Evolutionary conservation across 306 rosid species (phyloP).

Genomic region (Fagus sylvatica): DNA sequence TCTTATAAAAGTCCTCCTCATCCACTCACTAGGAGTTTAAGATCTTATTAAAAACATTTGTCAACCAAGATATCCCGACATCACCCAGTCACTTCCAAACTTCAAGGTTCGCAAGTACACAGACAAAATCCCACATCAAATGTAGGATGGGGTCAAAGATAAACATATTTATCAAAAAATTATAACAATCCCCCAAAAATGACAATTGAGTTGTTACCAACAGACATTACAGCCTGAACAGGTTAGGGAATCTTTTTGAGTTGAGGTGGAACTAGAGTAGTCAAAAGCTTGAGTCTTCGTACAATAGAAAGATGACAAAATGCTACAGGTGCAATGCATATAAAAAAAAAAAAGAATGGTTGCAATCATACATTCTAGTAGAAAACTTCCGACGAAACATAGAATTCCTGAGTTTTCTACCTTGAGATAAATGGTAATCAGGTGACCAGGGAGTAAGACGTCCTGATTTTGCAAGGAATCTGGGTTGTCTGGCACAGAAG

Average conservation of each 20-base stretch:
- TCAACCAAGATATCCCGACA: too few relatives aligned
- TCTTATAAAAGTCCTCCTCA: too few relatives aligned
- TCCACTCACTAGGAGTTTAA: too few relatives aligned
- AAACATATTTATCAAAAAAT: background rate
- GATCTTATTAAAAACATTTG: too few relatives aligned
- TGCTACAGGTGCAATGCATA: background rate
- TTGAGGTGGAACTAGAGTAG: background rate
- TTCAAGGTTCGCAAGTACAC: background rate
- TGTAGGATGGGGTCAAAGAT: background rate
- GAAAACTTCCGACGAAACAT: background rate
- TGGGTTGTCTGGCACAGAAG: conserved; percentile 79
- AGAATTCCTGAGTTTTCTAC: conserved; percentile 35
- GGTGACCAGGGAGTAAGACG: conserved; percentile 90
- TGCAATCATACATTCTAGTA: background rate
- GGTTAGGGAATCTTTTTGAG: background rate
- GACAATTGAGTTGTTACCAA: background rate
- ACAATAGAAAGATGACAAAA: background rate
- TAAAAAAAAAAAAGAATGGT: background rate
- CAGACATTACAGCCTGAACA: background rate
- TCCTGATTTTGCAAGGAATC: conserved; percentile 97
- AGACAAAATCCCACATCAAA: background rate
- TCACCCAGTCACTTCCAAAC: too few relatives aligned
- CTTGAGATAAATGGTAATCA: conserved; percentile 87
- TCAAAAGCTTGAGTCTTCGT: background rate
- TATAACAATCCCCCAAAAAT: background rate